phyloP scores from a whole-genome alignment of 352 stramenopile genomes.

The Thraustotheca clavata region DNA sequence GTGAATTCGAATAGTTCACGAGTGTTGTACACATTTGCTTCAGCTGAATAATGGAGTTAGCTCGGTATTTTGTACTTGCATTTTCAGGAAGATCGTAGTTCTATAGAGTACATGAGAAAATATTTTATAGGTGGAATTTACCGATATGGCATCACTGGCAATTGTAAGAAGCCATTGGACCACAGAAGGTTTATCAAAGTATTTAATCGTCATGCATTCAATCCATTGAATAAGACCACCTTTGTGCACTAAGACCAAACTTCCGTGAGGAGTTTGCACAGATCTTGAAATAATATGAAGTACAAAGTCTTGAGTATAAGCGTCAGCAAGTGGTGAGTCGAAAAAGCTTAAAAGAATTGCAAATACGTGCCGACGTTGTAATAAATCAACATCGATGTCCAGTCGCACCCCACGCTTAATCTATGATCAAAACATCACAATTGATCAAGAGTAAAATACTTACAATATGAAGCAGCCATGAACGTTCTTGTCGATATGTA shows the following conservation, averaged over 20 bases:
- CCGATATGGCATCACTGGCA: background rate
- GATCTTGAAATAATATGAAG: conserved; percentile 44
- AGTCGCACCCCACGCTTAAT: conserved; percentile 42
- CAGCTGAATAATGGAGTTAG: conserved; percentile 6
- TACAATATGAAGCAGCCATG: conserved; percentile 72
- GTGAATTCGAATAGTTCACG: background rate
- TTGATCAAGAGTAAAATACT: conserved; percentile 21
- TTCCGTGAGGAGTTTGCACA: conserved; percentile 39
- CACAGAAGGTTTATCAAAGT: background rate
- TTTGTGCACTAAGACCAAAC: conserved; percentile 53
- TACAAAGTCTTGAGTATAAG: conserved; percentile 66
- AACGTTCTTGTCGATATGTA: conserved; percentile 73
- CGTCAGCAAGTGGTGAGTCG: conserved; percentile 58
- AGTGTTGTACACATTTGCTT: conserved; percentile 9
- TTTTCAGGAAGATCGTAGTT: conserved; percentile 14
- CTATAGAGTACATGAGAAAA: background rate
- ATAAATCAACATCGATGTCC: conserved; percentile 53
- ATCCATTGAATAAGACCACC: conserved; percentile 58
- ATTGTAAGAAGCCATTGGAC: background rate
- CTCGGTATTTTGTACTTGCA: background rate
- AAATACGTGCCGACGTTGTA: conserved; percentile 70
- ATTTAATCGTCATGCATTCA: conserved; percentile 26
- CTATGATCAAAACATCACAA: background rate
- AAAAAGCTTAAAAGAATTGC: conserved; percentile 80
- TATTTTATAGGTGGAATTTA: background rate